Evolutionary conservation across 75 land plant species (phyloP).

Genomic region (Azolla pinnata): DNA sequence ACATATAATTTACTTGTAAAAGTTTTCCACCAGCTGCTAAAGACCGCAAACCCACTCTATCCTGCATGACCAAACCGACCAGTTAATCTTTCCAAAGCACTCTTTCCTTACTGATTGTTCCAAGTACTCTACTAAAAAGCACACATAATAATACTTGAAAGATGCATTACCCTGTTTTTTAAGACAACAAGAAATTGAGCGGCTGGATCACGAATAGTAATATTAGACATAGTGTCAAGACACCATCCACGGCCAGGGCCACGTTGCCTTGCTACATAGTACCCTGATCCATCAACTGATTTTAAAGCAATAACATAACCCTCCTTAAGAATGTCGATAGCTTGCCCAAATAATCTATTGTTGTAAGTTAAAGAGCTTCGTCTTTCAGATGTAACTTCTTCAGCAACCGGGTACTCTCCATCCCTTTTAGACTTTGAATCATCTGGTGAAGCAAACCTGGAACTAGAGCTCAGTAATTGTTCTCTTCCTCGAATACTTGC

Average conservation of each 20-base stretch:
- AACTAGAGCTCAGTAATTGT: constrained; percentile 58
- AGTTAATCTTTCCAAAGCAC: too few species aligned
- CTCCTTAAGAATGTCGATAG: constrained; percentile 62
- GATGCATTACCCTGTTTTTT: constrained; percentile 52
- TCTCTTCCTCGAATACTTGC: constrained; percentile 53
- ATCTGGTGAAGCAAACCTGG: constrained; percentile 81
- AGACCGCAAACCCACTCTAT: constrained; percentile 84
- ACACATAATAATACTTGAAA: too few species aligned
- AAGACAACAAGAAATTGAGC: constrained; percentile 86
- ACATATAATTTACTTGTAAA: constrained; percentile 55
- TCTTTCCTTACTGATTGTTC: too few species aligned
- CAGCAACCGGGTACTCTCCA: constrained; percentile 18
- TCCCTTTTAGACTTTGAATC: constrained; percentile 48
- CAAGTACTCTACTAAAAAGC: too few species aligned
- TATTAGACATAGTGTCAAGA: constrained; percentile 68
- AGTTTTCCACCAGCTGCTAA: constrained; percentile 95
- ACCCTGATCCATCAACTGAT: constrained; percentile 53
- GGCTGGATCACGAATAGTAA: constrained; percentile 90
- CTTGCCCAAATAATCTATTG: constrained; percentile 20
- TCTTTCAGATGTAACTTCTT: constrained; percentile 32
- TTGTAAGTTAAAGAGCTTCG: constrained; percentile 7
- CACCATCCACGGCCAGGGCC: constrained; percentile 93
- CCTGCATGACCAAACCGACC: constrained; percentile 52
- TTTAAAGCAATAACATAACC: constrained; percentile 72
- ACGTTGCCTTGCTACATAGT: constrained; percentile 79